Conservation (phyloP, 768 basidiomycete species). For the Serendipita sp. region DNA sequence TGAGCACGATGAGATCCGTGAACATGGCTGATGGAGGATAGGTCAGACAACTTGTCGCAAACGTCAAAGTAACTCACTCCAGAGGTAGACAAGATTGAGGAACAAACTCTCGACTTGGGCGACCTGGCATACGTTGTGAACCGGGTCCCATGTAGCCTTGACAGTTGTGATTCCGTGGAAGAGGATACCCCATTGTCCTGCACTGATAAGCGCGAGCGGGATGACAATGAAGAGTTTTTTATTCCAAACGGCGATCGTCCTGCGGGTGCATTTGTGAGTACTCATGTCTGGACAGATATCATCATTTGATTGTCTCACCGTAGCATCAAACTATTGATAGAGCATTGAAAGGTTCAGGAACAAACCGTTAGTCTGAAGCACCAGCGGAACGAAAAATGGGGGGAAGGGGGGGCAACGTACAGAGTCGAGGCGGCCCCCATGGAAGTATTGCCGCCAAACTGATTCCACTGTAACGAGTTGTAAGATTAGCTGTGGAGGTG, state of each 20-base stretch:
- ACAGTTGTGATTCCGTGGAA: conserved; percentile 47
- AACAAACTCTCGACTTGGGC: conserved; percentile 40
- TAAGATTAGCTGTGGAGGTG: not conserved
- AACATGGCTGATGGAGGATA: conserved; percentile 31
- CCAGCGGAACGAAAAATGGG: conserved; percentile 38
- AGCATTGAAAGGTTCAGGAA: not conserved
- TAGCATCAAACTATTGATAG: not conserved
- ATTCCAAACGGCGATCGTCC: conserved; percentile 48
- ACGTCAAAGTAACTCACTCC: conserved; percentile 17
- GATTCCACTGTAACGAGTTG: not conserved
- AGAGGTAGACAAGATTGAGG: conserved; percentile 53
- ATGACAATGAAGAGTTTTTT: conserved; percentile 36
- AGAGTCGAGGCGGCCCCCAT: conserved; percentile 50
- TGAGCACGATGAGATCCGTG: conserved; percentile 49
- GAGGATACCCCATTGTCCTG: conserved; percentile 58
- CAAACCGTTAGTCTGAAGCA: not conserved
- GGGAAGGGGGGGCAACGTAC: conserved; percentile 48
- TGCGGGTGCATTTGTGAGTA: not conserved
- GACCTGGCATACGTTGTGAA: conserved; percentile 35
- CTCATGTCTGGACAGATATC: conserved; percentile 20
- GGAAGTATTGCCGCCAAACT: conserved; percentile 45
- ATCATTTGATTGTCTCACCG: not conserved
- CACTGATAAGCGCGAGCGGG: conserved; percentile 38
- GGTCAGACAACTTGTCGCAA: not conserved
- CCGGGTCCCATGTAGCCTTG: conserved; percentile 37